These are phyloP conservation scores for Rubia occidens DNA, from an alignment of 305 asterid species.

Conservation along the genomic window DNA sequence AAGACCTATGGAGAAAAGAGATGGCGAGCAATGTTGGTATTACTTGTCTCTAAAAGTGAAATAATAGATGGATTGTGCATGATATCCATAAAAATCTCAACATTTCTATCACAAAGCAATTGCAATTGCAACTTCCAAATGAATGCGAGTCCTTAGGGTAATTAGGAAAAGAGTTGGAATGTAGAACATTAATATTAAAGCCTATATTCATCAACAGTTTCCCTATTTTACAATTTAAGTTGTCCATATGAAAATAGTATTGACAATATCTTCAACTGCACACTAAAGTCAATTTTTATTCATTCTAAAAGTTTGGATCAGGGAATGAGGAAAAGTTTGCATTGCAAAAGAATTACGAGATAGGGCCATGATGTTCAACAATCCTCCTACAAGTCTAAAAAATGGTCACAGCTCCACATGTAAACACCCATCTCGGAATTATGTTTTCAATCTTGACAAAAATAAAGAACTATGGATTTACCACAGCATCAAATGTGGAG, in stretches of 20 bases:
- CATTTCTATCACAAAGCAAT: background rate
- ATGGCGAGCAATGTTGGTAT: background rate
- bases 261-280: background rate
- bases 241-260: constrained; percentile 1
- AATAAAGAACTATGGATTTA: constrained; percentile 23
- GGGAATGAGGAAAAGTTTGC: background rate
- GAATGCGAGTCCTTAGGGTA: background rate
- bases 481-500: constrained; percentile 98
- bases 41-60: background rate
- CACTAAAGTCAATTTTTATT: background rate
- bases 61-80: background rate
- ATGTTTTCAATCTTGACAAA: background rate
- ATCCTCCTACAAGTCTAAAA: background rate
- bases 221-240: background rate
- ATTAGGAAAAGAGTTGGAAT: background rate
- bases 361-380: background rate
- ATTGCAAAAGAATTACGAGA: background rate
- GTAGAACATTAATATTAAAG: background rate
- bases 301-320: background rate
- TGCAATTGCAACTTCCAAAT: background rate
- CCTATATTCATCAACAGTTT: background rate
- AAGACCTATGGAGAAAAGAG: constrained; percentile 47
- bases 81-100: background rate
- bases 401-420: background rate
- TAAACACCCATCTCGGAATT: background rate